Evolutionary conservation across 116 monocot genomes (phyloP), one percentile per base, ranked within the genome.

Genomic region (Dioscorea cayenensis): DNA sequence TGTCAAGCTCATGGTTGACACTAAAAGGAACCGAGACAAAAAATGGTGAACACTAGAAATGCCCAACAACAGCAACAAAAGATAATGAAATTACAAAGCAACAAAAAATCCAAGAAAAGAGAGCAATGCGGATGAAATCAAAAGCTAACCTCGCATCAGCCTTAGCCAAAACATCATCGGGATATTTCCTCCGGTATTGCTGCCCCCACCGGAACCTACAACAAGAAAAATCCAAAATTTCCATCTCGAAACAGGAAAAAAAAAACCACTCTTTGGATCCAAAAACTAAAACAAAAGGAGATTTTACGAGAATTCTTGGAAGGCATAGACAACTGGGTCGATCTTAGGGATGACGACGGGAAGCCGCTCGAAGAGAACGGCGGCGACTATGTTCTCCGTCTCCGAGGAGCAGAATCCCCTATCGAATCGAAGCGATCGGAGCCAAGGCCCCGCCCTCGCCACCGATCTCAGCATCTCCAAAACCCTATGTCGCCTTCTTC

Each of bases 301-400:
- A 5, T 50, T 28, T 67, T 78, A 92, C 95, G 95, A 92, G 80
- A 95, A 95, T 73, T 92, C 89, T 58, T 92, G 85, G 80, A 92
- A 92, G 23, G 90, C 90, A 81, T 92, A 95, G 63, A 85, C 82
- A 62, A 79, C 82, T 49, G 95, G 92, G 60, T 95, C 82, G 60
- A 92, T 87, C 78, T 89, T 95, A 65, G 92, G 95, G 79, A 95
- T 78, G 69, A 92, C 87, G 8, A 92, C 81, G 0, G 92, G 95
- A 29, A 92, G 73, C 10, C 95, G 85, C 82, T 95, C 95, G 76
- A 95, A 92, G 49, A 95, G 79, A 22, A 95, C 92, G 14, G 90
- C 38, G 19, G 90, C 92, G 62, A 90, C 78, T 52, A 92, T 84
- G 73, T 85, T 82, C 19, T 87, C 87, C 12, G 76, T 49, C 50